These are phyloP conservation scores for Pseudozyma sp. DNA, from an alignment of 1,284 basidiomycete species.

Conservation along the genomic window DNA sequence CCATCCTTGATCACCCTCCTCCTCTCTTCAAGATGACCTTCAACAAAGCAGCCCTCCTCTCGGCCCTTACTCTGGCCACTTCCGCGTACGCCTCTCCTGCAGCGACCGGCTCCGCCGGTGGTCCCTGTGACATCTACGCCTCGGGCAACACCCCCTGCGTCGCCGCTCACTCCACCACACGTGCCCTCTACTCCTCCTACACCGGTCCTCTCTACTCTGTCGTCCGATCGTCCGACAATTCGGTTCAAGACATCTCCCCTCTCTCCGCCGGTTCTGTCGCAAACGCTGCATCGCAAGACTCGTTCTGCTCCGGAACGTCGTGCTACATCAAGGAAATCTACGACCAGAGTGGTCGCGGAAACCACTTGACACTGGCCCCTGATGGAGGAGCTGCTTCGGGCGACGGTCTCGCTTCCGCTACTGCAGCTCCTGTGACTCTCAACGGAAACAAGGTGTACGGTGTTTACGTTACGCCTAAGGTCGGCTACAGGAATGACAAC, in stretches of 20 bases:
- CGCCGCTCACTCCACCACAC: conserved; percentile 35
- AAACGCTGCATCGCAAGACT: conserved; percentile 29
- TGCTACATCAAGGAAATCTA: conserved; percentile 32
- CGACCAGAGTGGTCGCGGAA: conserved; percentile 26
- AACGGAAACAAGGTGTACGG: conserved; percentile 29
- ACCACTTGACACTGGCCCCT: conserved; percentile 26
- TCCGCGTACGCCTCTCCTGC: conserved; percentile 11
- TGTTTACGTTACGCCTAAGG: conserved; percentile 19
- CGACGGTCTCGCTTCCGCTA: conserved; percentile 13
- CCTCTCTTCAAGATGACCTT: conserved; percentile 13
- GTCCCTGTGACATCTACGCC: conserved; percentile 35
- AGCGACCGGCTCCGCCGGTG: background rate
- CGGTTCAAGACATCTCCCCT: conserved; percentile 4
- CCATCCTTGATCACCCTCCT: background rate
- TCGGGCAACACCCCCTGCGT: conserved; percentile 30
- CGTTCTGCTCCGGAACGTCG: conserved; percentile 18
- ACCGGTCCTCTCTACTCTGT: conserved; percentile 25
- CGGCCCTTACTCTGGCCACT: conserved; percentile 14
- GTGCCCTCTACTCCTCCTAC: conserved; percentile 26
- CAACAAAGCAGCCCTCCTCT: conserved; percentile 24
- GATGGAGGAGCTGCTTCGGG: conserved; percentile 15
- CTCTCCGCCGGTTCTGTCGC: conserved; percentile 21
- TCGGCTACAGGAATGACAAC: conserved; percentile 33
- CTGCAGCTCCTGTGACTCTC: conserved; percentile 17
- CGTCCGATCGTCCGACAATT: conserved; percentile 12